These are phyloP conservation scores for Arthrobotrys sinensis DNA, from an alignment of 2,329 filamentous ascomycete genomes.

Conservation along the genomic window DNA sequence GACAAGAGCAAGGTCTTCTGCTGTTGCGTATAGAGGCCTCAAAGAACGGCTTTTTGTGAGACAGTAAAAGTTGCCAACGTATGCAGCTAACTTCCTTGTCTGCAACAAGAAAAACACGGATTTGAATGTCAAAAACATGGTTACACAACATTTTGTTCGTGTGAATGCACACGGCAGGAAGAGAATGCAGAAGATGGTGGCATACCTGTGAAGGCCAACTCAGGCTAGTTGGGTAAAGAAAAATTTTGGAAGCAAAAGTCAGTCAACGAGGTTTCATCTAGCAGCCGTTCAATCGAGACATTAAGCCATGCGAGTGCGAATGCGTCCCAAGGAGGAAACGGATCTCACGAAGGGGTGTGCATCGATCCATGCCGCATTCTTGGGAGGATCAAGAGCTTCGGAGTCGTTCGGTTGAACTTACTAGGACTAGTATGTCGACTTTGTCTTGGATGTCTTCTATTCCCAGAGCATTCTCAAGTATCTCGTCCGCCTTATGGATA, in stretches of 20 bases:
- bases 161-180: conserved; percentile 36
- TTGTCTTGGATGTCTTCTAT: conserved; percentile 74
- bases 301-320: conserved; percentile 18
- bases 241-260: conserved; percentile 48
- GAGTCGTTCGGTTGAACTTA: conserved; percentile 76
- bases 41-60: conserved; percentile 24
- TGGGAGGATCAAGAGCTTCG: conserved; percentile 5
- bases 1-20: conserved; percentile 1
- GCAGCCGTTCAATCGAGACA: conserved; percentile 19
- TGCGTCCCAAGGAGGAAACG: conserved; percentile 31
- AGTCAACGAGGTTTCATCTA: conserved; percentile 34
- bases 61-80: conserved; percentile 22
- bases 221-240: conserved; percentile 39
- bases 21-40: conserved; percentile 13
- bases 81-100: conserved; percentile 38
- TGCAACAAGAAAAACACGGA: conserved; percentile 32
- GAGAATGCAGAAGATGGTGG: conserved; percentile 25
- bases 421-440: conserved; percentile 81
- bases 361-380: conserved; percentile 49
- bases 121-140: conserved; percentile 34
- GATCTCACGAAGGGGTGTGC: conserved; percentile 22
- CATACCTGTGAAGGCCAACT: conserved; percentile 60
- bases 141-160: conserved; percentile 47
- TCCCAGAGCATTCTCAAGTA: conserved; percentile 73
- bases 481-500: conserved; percentile 76